phyloP scores from a whole-genome alignment of 2,329 filamentous ascomycete species.

The Fusarium anthophilum region DNA sequence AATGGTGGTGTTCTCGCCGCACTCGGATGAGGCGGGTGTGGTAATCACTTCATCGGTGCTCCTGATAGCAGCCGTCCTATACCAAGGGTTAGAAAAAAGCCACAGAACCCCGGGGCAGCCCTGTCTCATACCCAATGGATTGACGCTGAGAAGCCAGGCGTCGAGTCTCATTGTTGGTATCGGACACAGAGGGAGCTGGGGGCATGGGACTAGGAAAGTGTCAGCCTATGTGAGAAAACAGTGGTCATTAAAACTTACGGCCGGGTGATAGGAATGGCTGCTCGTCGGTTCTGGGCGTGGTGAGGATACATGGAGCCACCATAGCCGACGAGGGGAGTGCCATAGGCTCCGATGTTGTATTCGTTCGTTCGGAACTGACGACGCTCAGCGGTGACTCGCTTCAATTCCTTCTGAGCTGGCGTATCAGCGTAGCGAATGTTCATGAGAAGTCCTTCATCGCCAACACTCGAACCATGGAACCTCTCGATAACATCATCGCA shows the following conservation, averaged over 20 bases:
- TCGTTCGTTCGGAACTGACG: constrained; percentile 96
- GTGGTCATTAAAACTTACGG: constrained; percentile 40
- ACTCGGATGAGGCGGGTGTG: constrained; percentile 57
- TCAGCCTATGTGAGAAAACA: neutral
- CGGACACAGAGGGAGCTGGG: constrained; percentile 5
- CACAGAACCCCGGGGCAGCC: constrained; percentile 37
- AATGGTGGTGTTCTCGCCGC: constrained; percentile 65
- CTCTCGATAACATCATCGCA: constrained; percentile 89
- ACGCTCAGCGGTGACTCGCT: constrained; percentile 93
- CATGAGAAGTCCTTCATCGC: constrained; percentile 82
- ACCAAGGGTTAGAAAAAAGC: constrained; percentile 47
- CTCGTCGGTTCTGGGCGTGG: constrained; percentile 51
- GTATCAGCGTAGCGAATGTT: constrained; percentile 98
- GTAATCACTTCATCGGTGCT: constrained; percentile 52
- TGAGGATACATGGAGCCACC: constrained; percentile 51
- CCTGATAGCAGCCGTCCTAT: constrained; percentile 52
- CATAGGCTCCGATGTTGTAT: constrained; percentile 82
- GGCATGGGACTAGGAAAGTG: constrained; percentile 11
- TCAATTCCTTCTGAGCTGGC: constrained; percentile 94
- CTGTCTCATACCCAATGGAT: constrained; percentile 49
- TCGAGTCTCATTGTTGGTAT: constrained; percentile 34
- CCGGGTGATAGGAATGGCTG: constrained; percentile 40
- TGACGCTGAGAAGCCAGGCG: constrained; percentile 47
- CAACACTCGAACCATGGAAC: constrained; percentile 82
- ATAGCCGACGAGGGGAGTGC: constrained; percentile 68